Percentiles rank a stretch among this genome's conserved stretches.
phyloP scores from a whole-genome alignment of 495 filamentous ascomycete genomes.

The Clavariopsis aquatica region DNA sequence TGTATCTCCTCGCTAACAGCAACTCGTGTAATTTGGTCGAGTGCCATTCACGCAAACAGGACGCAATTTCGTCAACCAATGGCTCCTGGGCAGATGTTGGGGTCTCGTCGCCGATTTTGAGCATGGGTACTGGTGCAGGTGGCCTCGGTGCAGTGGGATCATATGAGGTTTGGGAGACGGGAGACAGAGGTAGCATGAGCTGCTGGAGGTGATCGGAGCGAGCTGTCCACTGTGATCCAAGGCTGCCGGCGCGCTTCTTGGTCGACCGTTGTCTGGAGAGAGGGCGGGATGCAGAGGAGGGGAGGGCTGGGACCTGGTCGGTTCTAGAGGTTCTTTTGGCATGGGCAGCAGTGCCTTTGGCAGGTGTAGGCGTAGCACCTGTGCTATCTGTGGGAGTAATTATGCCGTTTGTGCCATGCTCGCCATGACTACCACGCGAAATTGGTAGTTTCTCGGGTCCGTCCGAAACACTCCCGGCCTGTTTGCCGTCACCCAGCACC shows the following conservation, averaged over 20 bases:
- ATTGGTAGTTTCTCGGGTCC: slow-evolving; percentile 19
- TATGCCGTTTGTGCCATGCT: slow-evolving; percentile 37
- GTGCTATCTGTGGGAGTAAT: slow-evolving; percentile 39
- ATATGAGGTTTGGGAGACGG: slow-evolving; percentile 45
- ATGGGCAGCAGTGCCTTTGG: slow-evolving; percentile 18
- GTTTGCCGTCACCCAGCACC: slow-evolving; percentile 47
- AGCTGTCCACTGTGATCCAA: slow-evolving; percentile 34
- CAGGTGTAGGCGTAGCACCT: slow-evolving; percentile 25
- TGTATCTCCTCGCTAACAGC: slow-evolving; percentile 79
- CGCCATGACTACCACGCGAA: slow-evolving; percentile 29
- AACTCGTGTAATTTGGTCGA: slow-evolving; percentile 94
- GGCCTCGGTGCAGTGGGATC: slow-evolving; percentile 71
- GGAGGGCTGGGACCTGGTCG: slow-evolving; percentile 34
- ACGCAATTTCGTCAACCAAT: slow-evolving; percentile 94
- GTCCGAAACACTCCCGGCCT: slow-evolving; percentile 19
- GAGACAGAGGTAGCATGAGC: slow-evolving; percentile 34
- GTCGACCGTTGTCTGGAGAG: slow-evolving; percentile 27
- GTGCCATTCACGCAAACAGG: slow-evolving; percentile 96
- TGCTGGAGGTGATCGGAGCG: slow-evolving; percentile 39
- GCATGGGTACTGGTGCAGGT: slow-evolving; percentile 90
- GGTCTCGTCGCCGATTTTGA: slow-evolving; percentile 96
- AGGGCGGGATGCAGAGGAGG: slow-evolving; percentile 29
- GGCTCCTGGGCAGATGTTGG: slow-evolving; percentile 85
- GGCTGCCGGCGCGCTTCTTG: slow-evolving; percentile 33
- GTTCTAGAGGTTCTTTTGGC: slow-evolving; percentile 21